Percentiles rank a stretch among this genome's conserved stretches.
phyloP scores from a whole-genome alignment of 768 basidiomycete species.

The Chalciporus piperatus region DNA sequence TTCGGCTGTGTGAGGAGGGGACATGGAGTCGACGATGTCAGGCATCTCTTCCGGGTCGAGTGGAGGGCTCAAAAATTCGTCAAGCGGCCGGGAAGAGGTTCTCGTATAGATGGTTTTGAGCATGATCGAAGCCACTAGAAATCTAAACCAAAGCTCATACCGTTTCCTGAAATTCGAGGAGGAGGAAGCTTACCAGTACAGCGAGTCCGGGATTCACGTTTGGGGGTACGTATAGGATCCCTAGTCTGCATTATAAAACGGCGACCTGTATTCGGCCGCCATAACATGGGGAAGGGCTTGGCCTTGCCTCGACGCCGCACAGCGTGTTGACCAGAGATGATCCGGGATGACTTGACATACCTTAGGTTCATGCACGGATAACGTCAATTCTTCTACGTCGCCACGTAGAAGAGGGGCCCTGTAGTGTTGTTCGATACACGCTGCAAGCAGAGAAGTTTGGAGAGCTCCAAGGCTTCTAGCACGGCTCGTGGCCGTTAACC shows the following conservation, averaged over 20 bases:
- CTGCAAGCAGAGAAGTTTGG: too few species aligned
- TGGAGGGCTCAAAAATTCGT: background rate
- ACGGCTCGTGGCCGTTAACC: slow-evolving; percentile 1
- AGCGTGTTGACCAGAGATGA: background rate
- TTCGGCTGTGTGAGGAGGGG: slow-evolving; percentile 18
- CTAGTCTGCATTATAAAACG: slow-evolving; percentile 6
- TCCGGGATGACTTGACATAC: too few species aligned
- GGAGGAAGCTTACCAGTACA: slow-evolving; percentile 6
- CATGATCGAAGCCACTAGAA: slow-evolving; percentile 7
- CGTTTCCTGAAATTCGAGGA: background rate
- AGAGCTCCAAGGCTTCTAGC: background rate
- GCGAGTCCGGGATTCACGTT: background rate
- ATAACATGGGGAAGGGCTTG: slow-evolving; percentile 7
- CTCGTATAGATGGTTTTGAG: background rate
- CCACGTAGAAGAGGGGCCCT: background rate
- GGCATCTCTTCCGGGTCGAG: slow-evolving; percentile 10
- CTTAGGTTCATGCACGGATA: background rate
- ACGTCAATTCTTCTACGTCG: background rate
- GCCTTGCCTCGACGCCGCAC: background rate
- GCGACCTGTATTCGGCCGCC: background rate
- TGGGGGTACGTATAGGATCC: background rate
- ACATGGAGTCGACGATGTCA: slow-evolving; percentile 22
- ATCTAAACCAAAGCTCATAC: background rate
- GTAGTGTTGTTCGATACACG: too few species aligned
- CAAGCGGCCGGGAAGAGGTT: background rate